Evolutionary conservation across 306 rosid genomes (phyloP).

Genomic region (Castanopsis chinensis): DNA sequence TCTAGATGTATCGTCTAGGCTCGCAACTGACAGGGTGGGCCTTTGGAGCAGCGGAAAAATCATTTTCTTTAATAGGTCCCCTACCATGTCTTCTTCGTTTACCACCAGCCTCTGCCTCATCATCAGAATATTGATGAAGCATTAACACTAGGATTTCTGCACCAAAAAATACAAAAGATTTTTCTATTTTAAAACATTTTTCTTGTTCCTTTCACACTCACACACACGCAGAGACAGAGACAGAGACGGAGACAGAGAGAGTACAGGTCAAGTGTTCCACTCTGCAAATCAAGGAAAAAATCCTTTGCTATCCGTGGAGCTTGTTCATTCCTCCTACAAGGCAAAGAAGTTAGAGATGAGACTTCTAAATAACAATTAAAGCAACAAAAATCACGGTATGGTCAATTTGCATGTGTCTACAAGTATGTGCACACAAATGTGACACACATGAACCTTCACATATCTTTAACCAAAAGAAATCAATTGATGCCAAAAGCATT

Average conservation of each 20-base stretch:
- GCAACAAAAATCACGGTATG: background rate
- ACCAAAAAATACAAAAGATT: conserved; percentile 15
- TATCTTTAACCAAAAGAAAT: background rate
- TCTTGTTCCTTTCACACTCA: background rate
- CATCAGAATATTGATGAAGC: conserved; percentile 90
- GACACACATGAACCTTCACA: background rate
- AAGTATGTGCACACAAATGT: background rate
- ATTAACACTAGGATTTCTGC: conserved; percentile 77
- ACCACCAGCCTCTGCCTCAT: conserved; percentile 69
- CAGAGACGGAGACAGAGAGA: conserved; percentile 21
- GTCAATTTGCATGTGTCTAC: background rate
- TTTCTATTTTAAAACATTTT: background rate
- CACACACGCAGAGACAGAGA: background rate
- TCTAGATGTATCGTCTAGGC: conserved; percentile 73
- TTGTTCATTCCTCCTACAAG: conserved; percentile 87
- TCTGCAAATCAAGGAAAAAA: conserved; percentile 86
- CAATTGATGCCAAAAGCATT: conserved; percentile 15
- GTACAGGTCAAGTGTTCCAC: conserved; percentile 82
- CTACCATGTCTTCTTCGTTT: conserved; percentile 75
- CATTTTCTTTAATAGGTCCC: conserved; percentile 68
- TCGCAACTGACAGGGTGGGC: conserved; percentile 82
- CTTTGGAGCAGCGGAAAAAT: conserved; percentile 79
- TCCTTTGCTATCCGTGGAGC: conserved; percentile 82
- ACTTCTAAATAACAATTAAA: background rate
- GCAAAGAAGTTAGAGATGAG: conserved; percentile 12